These are phyloP conservation scores for Orychophragmus violaceus DNA, from an alignment of 345 rosid genomes.

Conservation along the genomic window DNA sequence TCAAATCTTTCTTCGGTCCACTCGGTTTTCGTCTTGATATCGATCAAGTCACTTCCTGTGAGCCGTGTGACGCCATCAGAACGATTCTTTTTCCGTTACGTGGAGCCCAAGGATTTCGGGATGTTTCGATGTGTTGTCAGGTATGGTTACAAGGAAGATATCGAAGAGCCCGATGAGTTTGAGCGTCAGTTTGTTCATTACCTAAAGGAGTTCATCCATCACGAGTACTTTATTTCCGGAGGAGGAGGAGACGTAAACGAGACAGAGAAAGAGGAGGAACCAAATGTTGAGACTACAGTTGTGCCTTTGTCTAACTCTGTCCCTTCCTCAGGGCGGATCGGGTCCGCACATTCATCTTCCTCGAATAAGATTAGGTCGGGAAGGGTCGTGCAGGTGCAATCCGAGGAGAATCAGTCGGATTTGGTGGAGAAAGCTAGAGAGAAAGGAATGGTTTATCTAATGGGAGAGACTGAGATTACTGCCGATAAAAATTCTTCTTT, in stretches of 20 bases:
- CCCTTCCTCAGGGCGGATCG: conserved; percentile 41
- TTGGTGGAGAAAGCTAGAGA: conserved; percentile 55
- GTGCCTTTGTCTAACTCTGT: conserved; percentile 19
- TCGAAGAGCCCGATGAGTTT: conserved; percentile 37
- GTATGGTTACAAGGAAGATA: conserved; percentile 54
- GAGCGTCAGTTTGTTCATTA: conserved; percentile 45
- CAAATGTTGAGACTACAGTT: conserved; percentile 3
- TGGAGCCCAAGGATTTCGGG: conserved; percentile 48
- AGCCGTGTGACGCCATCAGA: conserved; percentile 43
- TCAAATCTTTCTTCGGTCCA: conserved; percentile 54
- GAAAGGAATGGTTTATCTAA: conserved; percentile 54
- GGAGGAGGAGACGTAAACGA: conserved; percentile 19
- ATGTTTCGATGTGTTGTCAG: conserved; percentile 76
- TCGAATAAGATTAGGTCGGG: conserved; percentile 5
- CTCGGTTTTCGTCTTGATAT: conserved; percentile 59
- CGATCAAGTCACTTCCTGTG: conserved; percentile 58
- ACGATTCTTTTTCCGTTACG: conserved; percentile 61
- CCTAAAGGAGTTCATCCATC: conserved; percentile 51
- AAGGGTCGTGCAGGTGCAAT: background rate
- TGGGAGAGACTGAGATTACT: conserved; percentile 62
- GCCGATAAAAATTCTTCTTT: conserved; percentile 44
- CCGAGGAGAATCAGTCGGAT: conserved; percentile 45
- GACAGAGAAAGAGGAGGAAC: conserved; percentile 35
- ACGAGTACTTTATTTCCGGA: conserved; percentile 34
- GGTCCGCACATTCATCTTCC: conserved; percentile 29